These are phyloP conservation scores for Curvularia eragrostidis DNA, from an alignment of 2,329 filamentous ascomycete species.

Conservation along the genomic window DNA sequence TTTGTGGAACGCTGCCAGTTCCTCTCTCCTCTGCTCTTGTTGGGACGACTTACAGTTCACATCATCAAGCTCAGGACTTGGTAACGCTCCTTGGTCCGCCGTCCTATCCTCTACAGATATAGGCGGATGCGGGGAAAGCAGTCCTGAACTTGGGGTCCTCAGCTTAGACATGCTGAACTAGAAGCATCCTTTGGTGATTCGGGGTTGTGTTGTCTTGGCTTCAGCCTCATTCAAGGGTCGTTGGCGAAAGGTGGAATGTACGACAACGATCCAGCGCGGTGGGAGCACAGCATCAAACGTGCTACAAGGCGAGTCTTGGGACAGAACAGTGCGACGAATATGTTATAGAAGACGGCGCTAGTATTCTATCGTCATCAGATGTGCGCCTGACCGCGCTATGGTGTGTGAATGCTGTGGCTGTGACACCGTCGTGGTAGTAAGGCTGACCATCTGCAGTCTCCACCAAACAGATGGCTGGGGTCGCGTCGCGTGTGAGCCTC, in stretches of 20 bases:
- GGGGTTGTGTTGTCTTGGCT: constrained; percentile 7
- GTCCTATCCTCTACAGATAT: constrained; percentile 47
- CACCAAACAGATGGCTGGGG: neutral
- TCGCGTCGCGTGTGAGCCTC: constrained; percentile 5
- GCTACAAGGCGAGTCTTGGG: neutral
- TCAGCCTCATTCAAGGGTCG: constrained; percentile 8
- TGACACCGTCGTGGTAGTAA: constrained; percentile 13
- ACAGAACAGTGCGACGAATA: neutral
- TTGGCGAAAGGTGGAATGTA: neutral
- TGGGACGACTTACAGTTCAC: constrained; percentile 19
- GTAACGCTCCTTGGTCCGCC: constrained; percentile 28
- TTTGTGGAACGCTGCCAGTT: neutral
- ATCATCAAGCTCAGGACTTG: constrained; percentile 30
- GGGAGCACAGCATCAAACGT: constrained; percentile 5
- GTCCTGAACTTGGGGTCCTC: constrained; percentile 17
- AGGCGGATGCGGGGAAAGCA: constrained; percentile 40
- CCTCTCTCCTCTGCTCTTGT: neutral
- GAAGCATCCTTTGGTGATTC: neutral
- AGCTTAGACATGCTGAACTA: constrained; percentile 11
- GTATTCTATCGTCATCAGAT: constrained; percentile 3
- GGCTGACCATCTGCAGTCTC: constrained; percentile 12
- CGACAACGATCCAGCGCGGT: constrained; percentile 7
- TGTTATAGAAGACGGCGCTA: neutral
- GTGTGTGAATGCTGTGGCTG: constrained; percentile 11
- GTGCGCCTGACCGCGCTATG: constrained; percentile 10